Percentiles rank a stretch among this genome's conserved stretches.
Evolutionary conservation across 2,329 filamentous ascomycete genomes (phyloP).

Genomic region (Acrocalymma vagum): DNA sequence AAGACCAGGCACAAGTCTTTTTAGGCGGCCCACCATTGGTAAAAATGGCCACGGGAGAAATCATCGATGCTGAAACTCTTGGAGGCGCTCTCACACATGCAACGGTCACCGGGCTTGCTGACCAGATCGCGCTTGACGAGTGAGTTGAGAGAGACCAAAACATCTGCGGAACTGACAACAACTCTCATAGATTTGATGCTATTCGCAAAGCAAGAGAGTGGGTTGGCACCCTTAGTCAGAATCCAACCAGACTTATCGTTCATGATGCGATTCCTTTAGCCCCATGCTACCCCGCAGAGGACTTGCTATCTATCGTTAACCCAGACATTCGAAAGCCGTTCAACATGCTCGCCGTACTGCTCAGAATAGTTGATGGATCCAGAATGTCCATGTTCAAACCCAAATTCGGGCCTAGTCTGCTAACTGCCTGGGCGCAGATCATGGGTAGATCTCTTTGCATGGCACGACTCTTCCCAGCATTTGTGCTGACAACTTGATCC

Average conservation of each 20-base stretch:
- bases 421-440: conserved; percentile 48
- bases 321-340: conserved; percentile 52
- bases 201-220: conserved; percentile 51
- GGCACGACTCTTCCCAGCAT: background rate
- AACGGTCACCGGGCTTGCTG: conserved; percentile 52
- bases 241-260: background rate
- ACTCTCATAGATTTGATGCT: conserved; percentile 51
- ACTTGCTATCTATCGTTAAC: conserved; percentile 48
- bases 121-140: conserved; percentile 55
- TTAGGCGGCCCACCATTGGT: conserved; percentile 56
- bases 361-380: conserved; percentile 54
- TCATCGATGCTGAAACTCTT: conserved; percentile 51
- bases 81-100: conserved; percentile 55
- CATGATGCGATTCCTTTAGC: conserved; percentile 15
- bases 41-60: conserved; percentile 58
- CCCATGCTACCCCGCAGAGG: conserved; percentile 48
- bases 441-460: conserved; percentile 30
- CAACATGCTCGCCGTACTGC: conserved; percentile 50
- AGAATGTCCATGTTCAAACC: conserved; percentile 52
- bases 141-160: conserved; percentile 21
- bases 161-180: too few species aligned
- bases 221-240: conserved; percentile 29
- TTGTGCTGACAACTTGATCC: background rate
- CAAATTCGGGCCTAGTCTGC: conserved; percentile 39
- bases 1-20: conserved; percentile 55